These are phyloP conservation scores for Pseudogymnoascus sp. DNA, from an alignment of 2,329 filamentous ascomycete species.

Conservation along the genomic window DNA sequence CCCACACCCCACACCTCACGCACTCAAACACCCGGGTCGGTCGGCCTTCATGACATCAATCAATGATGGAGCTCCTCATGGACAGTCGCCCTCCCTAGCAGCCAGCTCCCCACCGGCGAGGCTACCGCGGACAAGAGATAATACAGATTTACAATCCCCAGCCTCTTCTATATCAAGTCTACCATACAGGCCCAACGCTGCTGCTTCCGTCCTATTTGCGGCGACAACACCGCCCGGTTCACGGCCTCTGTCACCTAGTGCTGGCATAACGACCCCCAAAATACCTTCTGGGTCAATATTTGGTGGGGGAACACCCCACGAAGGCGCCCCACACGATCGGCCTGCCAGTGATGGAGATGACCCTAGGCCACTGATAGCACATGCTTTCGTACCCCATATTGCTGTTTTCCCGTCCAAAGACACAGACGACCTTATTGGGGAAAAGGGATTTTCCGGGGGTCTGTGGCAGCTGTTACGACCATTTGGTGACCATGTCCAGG, in stretches of 20 bases:
- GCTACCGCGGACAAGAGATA: conserved; percentile 53
- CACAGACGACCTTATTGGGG: conserved; percentile 69
- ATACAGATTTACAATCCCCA: conserved; percentile 44
- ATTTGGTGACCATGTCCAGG: conserved; percentile 81
- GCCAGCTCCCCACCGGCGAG: conserved; percentile 54
- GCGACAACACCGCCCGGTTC: conserved; percentile 64
- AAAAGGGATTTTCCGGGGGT: conserved; percentile 79
- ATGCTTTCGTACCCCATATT: conserved; percentile 83
- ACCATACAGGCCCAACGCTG: conserved; percentile 49
- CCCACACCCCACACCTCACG: background rate
- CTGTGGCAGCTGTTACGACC: conserved; percentile 81
- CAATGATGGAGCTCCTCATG: conserved; percentile 56
- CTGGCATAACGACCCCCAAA: conserved; percentile 51
- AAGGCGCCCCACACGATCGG: conserved; percentile 19
- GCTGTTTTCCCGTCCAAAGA: conserved; percentile 82
- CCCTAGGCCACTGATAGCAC: conserved; percentile 63
- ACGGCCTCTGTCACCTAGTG: conserved; percentile 60
- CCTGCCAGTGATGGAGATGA: conserved; percentile 32
- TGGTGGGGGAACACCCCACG: conserved; percentile 33
- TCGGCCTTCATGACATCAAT: conserved; percentile 59
- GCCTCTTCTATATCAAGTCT: conserved; percentile 43
- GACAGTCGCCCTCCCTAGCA: conserved; percentile 64
- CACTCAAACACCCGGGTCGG: background rate
- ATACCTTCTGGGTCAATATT: conserved; percentile 54
- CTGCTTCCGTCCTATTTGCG: conserved; percentile 56